Evolutionary conservation across 305 asterid genomes (phyloP).

Genomic region (Fraxinus latifolia): DNA sequence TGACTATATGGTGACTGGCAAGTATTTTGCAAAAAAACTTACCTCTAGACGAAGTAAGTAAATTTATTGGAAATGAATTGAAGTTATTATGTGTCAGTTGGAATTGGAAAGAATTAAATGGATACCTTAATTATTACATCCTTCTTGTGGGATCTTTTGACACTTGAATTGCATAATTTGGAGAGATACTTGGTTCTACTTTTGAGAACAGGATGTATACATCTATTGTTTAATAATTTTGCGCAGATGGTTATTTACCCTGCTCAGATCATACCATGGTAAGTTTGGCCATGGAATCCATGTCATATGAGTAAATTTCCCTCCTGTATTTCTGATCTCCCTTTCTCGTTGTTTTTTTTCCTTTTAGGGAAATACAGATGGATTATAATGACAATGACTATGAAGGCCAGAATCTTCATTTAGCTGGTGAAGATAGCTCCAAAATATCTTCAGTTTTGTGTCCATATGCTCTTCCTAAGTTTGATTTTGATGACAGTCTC

Average conservation of each 20-base stretch:
- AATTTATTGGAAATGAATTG: neutral
- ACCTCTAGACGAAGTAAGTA: neutral
- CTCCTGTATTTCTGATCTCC: constrained; percentile 5
- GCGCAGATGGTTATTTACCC: constrained; percentile 9
- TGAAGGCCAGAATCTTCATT: constrained; percentile 76
- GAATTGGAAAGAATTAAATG: neutral
- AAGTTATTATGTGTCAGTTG: neutral
- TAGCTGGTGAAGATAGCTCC: constrained; percentile 89
- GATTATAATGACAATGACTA: constrained; percentile 88
- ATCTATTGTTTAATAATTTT: constrained; percentile 1
- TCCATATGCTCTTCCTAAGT: constrained; percentile 91
- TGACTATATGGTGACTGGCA: neutral
- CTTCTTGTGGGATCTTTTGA: neutral
- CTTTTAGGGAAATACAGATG: constrained; percentile 73
- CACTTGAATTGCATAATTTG: neutral
- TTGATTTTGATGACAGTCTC: constrained; percentile 86
- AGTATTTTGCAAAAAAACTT: neutral
- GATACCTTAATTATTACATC: neutral
- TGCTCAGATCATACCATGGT: constrained; percentile 1
- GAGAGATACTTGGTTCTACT: neutral
- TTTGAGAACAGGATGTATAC: neutral
- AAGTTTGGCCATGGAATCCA: constrained; percentile 17
- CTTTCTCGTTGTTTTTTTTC: constrained; percentile 20
- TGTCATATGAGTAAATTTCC: constrained; percentile 1
- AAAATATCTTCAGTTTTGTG: constrained; percentile 72